Evolutionary conservation across 371 early-diverging fungal genomes (phyloP), one percentile per base, ranked within the genome.

Genomic region (Syncephalastrum contaminatum): DNA sequence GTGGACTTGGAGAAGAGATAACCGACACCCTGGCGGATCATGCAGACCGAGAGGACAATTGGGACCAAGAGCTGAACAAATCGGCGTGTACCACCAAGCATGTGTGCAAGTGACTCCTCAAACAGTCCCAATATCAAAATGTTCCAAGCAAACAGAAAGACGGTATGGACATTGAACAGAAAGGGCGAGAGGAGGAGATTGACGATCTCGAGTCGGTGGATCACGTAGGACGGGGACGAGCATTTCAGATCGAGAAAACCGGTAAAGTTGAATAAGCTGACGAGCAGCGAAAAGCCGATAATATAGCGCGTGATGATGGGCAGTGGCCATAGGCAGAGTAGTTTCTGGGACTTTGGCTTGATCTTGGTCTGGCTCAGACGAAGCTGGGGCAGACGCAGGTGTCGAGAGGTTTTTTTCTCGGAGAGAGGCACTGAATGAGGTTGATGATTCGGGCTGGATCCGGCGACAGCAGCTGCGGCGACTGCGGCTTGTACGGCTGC

Each of bases 1-100:
- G 78, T 77, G 4, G 77, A 69, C 45, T 76, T 77, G 22, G 82
- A 79, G 58, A 85, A 85, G 14, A 79, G 10, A 56, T 73, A 79
- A 12, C 86, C 86, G 13, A 79, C 40, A 10, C 53, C 51, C 42
- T 79, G 65, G 30, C 86, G 74, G 14, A 82, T 3, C 4, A 52
- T 48, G 24, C 61, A 68, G 24, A 74, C 69, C 36, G 55, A 47
- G 20, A 59, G 8, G 12, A 67, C 69, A 13, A 74, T 63, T 15
- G 59, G 41, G 3, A 64, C 22, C 3, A 80, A 59, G 3, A 77
- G 53, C 10, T 61, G 59, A 6, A 79, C 42, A 51, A 78, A 72
- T 39, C 73, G 66, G 36, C 63, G 58, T 10, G 79, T 76, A 22
- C 77, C 80, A 45, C 78, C 80, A 47, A 78, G 52, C 66, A 67